Base-by-base conservation (phyloP, 306 rosid species). In the Benincasa hispida region DNA sequence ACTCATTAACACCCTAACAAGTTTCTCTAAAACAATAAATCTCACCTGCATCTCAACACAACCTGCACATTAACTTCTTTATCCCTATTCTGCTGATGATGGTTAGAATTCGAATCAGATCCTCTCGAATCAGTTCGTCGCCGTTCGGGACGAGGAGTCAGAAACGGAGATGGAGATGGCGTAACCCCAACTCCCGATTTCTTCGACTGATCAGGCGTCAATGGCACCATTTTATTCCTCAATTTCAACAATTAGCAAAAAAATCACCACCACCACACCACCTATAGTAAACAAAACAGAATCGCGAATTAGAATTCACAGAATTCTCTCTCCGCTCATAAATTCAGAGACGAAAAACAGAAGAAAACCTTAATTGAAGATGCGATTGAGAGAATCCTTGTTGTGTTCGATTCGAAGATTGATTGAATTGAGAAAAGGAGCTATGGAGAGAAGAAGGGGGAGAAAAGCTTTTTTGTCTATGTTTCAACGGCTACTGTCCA, bases 11-110 rank as follows among this genome's bases (percentile, higher is more conserved):
- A 1, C 68, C 68, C 68, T 30, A 15, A 61, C 7, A 8, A 61
- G 21, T 61, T n/a, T 14, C 3, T 13, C 21, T 30, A 42, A 0
- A 51, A 18, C 22, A 32, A 13, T 35, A 53, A 53, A 75, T 45
- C 35, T 22, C 15, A 91, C 99, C 99, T 92, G 99, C 99, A 94
- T 77, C 99, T 87, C 42, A 94, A 88, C 69, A 94, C 77, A 78
- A 94, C 97, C 79, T 94, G 97, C 3, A 94, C 90, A 42, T 92
- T 91, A 25, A 87, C 82, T 80, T 89, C 97, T 79, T 76, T 90
- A 54, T 91, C 97, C 80, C 79, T 88, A 66, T 89, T 92, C 34
- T 81, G 90, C 42, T 88, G 89, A 48, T 88, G 90, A 72, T 50
- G 55, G 8, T 50, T 87, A 35, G 84, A 77, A 82, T 55, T 80